Evolutionary conservation across 192 early-diverging fungal genomes (phyloP).

Genomic region (Thamnidium elegans): DNA sequence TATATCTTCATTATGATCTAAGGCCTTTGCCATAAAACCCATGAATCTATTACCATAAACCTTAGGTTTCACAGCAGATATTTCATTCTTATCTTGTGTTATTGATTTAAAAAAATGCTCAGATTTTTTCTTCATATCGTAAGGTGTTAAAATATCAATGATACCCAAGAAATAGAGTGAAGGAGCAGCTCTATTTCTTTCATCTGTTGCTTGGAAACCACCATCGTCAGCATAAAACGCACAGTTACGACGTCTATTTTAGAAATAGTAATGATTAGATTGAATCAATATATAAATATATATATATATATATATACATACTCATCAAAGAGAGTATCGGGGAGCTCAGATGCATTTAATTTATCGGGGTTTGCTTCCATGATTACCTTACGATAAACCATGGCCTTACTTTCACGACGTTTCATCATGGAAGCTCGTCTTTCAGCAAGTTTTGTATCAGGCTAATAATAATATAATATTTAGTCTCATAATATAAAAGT

Average conservation of each 20-base stretch:
- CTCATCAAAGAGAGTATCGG: conserved; percentile 41
- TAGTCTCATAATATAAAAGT: not conserved
- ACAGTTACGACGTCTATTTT: conserved; percentile 63
- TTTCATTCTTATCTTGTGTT: conserved; percentile 45
- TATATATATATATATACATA: conserved; percentile 13
- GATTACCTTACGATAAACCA: conserved; percentile 49
- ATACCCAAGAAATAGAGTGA: conserved; percentile 93
- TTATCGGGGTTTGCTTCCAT: conserved; percentile 55
- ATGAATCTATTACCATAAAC: conserved; percentile 89
- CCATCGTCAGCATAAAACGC: conserved; percentile 89
- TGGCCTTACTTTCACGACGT: conserved; percentile 51
- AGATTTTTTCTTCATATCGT: conserved; percentile 81
- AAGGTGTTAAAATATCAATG: conserved; percentile 96
- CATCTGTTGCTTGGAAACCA: conserved; percentile 81
- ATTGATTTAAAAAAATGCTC: conserved; percentile 84
- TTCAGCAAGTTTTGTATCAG: conserved; percentile 40
- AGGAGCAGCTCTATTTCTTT: conserved; percentile 59
- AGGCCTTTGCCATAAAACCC: conserved; percentile 72
- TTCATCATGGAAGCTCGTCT: conserved; percentile 43
- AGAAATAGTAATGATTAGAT: not conserved
- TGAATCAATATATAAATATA: not conserved
- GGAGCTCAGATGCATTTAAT: conserved; percentile 59
- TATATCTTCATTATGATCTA: conserved; percentile 52
- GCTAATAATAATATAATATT: conserved; percentile 1
- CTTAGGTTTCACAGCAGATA: conserved; percentile 82